Conservation (phyloP, 768 basidiomycete species). For the Leccinum subgranulosum region DNA sequence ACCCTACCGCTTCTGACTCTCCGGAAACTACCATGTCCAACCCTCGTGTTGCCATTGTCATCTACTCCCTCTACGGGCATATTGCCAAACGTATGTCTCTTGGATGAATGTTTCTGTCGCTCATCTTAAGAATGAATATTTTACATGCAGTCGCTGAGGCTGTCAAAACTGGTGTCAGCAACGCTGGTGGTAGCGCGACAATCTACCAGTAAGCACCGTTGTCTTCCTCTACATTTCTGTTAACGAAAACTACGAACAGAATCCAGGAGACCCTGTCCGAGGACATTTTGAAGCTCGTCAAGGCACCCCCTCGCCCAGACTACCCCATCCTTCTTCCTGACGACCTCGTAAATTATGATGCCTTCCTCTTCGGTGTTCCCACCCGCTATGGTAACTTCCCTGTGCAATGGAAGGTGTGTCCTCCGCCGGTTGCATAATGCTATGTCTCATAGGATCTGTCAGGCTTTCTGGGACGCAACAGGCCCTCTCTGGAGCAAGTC, state of each 20-base stretch:
- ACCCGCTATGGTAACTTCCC: constrained; percentile 49
- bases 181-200: constrained; percentile 41
- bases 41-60: constrained; percentile 43
- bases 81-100: constrained; percentile 40
- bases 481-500: constrained; percentile 44
- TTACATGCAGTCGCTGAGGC: constrained; percentile 29
- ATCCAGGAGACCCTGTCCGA: constrained; percentile 79
- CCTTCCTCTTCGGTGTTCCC: constrained; percentile 44
- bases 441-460: constrained; percentile 19
- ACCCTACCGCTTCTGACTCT: not conserved
- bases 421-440: not conserved
- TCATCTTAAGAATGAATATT: not conserved
- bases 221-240: not conserved
- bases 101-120: not conserved
- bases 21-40: constrained; percentile 11
- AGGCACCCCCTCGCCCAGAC: constrained; percentile 66
- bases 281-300: constrained; percentile 66
- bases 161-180: constrained; percentile 38
- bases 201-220: constrained; percentile 43
- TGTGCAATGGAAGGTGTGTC: constrained; percentile 56
- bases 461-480: constrained; percentile 49
- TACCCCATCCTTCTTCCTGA: constrained; percentile 41
- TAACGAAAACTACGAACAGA: constrained; percentile 32
- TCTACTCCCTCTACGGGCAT: constrained; percentile 53
- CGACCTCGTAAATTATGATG: constrained; percentile 34